Conservation (phyloP, 148 eudicot genomes). For the Euryodendron excelsum region DNA sequence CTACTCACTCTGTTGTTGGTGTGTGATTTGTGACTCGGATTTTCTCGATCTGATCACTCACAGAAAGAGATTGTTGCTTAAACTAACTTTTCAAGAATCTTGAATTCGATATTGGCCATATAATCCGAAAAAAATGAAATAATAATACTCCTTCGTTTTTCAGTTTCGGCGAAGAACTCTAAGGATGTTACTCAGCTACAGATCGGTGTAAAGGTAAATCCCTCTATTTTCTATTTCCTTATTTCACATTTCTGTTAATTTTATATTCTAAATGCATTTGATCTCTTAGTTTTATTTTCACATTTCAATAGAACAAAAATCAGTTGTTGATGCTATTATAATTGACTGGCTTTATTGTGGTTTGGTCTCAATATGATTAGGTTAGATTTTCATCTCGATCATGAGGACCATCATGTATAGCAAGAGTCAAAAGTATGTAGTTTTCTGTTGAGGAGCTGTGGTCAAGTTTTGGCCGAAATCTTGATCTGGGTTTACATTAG, state of each 20-base stretch:
- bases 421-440: no score
- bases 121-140: not conserved
- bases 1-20: not conserved
- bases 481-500: no score
- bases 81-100: not conserved
- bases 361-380: not conserved
- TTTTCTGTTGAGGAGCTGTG: no score
- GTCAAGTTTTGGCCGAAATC: no score
- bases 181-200: slow-evolving; percentile 77
- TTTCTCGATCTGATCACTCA: not conserved
- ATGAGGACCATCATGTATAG: no score
- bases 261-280: not conserved
- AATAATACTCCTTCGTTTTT: not conserved
- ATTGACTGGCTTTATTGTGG: not conserved
- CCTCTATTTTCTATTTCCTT: not conserved
- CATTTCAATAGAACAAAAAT: no score
- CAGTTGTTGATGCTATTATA: not conserved
- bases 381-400: not conserved
- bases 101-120: not conserved
- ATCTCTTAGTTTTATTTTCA: no score
- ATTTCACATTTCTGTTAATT: not conserved
- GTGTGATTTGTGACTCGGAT: not conserved
- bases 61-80: not conserved
- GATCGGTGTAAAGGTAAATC: slow-evolving; percentile 94
- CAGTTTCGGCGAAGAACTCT: slow-evolving; percentile 66